Evolutionary conservation across 306 rosid genomes (phyloP).

Genomic region (Chamaecrista fasciculata): DNA sequence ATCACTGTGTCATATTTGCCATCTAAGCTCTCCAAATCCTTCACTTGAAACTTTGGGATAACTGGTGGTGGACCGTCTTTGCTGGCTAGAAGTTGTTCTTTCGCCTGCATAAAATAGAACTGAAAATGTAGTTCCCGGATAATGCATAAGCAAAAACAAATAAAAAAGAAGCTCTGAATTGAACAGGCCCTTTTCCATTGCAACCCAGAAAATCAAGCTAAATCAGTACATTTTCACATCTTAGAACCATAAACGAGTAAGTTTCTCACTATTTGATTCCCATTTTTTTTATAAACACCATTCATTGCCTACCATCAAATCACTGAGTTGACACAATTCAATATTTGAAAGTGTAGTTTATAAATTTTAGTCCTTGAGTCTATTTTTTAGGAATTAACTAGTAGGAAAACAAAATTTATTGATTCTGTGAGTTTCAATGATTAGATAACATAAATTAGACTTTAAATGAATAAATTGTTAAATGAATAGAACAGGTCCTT

Average conservation of each 20-base stretch:
- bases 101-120: conserved; percentile 47
- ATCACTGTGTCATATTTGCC: conserved; percentile 78
- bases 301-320: neutral
- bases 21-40: conserved; percentile 82
- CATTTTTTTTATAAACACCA: neutral
- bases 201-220: neutral
- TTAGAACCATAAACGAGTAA: too few species aligned
- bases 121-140: neutral
- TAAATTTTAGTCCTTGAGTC: too few species aligned
- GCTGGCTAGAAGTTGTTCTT: conserved; percentile 51
- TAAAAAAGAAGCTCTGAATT: neutral
- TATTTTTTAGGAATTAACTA: too few species aligned
- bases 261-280: neutral
- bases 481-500: neutral
- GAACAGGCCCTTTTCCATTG: neutral
- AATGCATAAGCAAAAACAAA: neutral
- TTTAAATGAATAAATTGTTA: too few species aligned
- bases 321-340: too few species aligned
- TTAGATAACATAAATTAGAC: too few species aligned
- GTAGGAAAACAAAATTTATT: too few species aligned
- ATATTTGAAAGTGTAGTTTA: too few species aligned
- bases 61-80: conserved; percentile 30
- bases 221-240: neutral
- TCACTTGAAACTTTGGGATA: conserved; percentile 77
- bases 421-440: too few species aligned